These are phyloP conservation scores for Acanthochlamys bracteata DNA, from an alignment of 106 monocot species.

Conservation along the genomic window DNA sequence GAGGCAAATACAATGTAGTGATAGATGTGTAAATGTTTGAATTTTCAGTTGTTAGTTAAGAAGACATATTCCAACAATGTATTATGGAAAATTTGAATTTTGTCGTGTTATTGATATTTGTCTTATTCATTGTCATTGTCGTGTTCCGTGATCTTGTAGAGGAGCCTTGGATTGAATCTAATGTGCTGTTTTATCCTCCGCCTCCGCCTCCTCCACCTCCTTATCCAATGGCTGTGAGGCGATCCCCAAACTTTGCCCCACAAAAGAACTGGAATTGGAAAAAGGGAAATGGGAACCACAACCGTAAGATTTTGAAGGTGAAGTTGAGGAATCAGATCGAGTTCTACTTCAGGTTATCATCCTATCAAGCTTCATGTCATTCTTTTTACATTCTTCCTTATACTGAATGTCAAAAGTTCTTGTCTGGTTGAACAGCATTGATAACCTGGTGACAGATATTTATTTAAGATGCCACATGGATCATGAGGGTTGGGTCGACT, in stretches of 20 bases:
- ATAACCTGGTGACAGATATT: neutral
- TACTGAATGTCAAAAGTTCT: neutral
- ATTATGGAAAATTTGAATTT: no score
- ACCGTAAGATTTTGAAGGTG: neutral
- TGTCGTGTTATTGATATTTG: no score
- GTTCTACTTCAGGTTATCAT: conserved; percentile 7
- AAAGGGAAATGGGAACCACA: neutral
- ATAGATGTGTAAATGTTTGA: no score
- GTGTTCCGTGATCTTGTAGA: no score
- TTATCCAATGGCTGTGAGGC: neutral
- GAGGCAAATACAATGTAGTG: no score
- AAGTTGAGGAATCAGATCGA: neutral
- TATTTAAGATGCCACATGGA: conserved; percentile 4
- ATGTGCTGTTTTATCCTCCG: neutral
- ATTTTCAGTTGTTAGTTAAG: no score
- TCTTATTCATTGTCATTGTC: no score
- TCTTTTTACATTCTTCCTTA: neutral
- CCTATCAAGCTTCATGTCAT: neutral
- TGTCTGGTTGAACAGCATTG: neutral
- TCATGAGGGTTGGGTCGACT: neutral
- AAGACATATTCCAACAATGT: no score
- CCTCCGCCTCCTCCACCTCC: neutral
- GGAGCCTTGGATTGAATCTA: no score
- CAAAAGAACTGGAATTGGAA: neutral
- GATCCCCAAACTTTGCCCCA: neutral